A percentile compares a stretch with the other conserved stretches of the same genome.
These are phyloP conservation scores for Suhomyces anneliseae DNA, from an alignment of 1,139 yeast species.

Conservation along the genomic window DNA sequence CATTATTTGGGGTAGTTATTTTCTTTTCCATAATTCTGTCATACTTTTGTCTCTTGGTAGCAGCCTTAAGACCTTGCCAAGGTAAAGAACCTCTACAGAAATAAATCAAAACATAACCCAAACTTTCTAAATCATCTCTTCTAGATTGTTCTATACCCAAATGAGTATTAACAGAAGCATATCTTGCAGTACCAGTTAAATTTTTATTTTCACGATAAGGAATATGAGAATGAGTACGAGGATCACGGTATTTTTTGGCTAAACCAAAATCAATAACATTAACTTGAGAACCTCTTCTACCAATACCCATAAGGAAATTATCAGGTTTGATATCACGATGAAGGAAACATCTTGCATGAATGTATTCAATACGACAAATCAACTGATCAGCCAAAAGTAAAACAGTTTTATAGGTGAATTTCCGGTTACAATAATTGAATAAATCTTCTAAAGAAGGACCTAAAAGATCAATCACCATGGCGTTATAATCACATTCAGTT, in stretches of 20 bases:
- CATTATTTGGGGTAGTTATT: constrained; percentile 88
- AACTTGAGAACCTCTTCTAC: constrained; percentile 91
- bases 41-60: constrained; percentile 94
- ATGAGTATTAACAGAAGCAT: constrained; percentile 94
- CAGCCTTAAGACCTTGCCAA: constrained; percentile 98
- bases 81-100: constrained; percentile 95
- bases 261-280: constrained; percentile 96
- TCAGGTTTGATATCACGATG: constrained; percentile 95
- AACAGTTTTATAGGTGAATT: constrained; percentile 91
- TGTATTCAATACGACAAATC: constrained; percentile 89
- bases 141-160: constrained; percentile 95
- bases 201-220: constrained; percentile 96
- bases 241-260: constrained; percentile 94
- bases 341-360: constrained; percentile 93
- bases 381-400: constrained; percentile 91
- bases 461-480: constrained; percentile 91
- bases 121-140: constrained; percentile 93
- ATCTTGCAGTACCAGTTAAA: constrained; percentile 95
- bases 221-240: constrained; percentile 91
- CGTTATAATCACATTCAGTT: constrained; percentile 93
- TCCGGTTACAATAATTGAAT: constrained; percentile 92
- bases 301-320: constrained; percentile 95
- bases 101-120: constrained; percentile 93
- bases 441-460: constrained; percentile 96
- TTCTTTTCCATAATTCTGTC: constrained; percentile 96